phyloP scores from a whole-genome alignment of 2,329 filamentous ascomycete species.

The Dryadomyces quercivorus region DNA sequence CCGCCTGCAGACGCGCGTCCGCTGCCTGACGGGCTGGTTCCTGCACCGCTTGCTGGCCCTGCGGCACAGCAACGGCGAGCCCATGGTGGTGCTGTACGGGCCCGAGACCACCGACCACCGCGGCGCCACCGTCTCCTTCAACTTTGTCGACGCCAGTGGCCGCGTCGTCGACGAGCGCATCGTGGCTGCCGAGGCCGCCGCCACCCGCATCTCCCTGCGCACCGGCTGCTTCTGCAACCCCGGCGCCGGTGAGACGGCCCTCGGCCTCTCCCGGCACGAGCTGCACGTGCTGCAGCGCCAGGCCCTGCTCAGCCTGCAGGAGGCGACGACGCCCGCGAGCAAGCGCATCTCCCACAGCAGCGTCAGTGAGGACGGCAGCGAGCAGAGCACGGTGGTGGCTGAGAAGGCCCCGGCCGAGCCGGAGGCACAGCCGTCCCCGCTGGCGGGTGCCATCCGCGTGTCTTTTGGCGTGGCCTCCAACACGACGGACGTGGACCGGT shows the following conservation, averaged over 20 bases:
- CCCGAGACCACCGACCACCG: constrained; percentile 16
- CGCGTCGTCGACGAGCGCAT: constrained; percentile 23
- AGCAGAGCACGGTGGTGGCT: not conserved
- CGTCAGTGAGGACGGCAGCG: not conserved
- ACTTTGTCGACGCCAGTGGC: constrained; percentile 22
- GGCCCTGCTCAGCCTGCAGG: not conserved
- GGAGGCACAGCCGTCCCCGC: not conserved
- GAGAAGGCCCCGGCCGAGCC: not conserved
- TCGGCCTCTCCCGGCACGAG: constrained; percentile 15
- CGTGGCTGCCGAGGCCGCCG: constrained; percentile 21
- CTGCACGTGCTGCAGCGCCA: constrained; percentile 9
- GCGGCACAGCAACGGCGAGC: constrained; percentile 20
- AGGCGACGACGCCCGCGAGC: not conserved
- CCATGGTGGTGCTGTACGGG: constrained; percentile 24
- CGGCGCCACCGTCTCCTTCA: constrained; percentile 26
- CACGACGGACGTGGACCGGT: constrained; percentile 21
- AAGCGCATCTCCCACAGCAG: not conserved
- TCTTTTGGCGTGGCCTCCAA: constrained; percentile 27
- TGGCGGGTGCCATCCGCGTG: constrained; percentile 23
- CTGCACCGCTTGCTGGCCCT: constrained; percentile 19
- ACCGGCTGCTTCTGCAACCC: constrained; percentile 32
- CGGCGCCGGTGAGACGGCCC: constrained; percentile 23
- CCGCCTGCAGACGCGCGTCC: constrained; percentile 19
- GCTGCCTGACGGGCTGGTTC: constrained; percentile 25
- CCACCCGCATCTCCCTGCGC: constrained; percentile 23